Percentiles rank a stretch among this genome's conserved stretches.
phyloP scores from a whole-genome alignment of 805 yeast genomes.

The Yarrowia phangngaensis region DNA sequence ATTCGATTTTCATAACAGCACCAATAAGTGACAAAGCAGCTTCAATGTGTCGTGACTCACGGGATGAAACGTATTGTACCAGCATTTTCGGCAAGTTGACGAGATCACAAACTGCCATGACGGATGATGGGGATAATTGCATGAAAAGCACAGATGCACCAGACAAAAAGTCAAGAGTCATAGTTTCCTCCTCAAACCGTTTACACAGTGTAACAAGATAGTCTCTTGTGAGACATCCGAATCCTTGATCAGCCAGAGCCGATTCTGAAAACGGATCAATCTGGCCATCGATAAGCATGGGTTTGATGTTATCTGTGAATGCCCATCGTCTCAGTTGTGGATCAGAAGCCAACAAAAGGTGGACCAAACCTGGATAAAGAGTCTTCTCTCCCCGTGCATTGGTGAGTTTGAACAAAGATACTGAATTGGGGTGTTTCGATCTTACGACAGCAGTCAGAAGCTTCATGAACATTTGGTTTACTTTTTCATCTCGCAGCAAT shows the following conservation, averaged over 20 bases:
- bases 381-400: not conserved
- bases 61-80: not conserved
- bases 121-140: slow-evolving; percentile 1
- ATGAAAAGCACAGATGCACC: slow-evolving; percentile 10
- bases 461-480: slow-evolving; percentile 4
- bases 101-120: slow-evolving; percentile 8
- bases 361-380: slow-evolving; percentile 7
- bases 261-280: slow-evolving; percentile 14
- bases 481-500: not conserved
- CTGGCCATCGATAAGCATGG: slow-evolving; percentile 1
- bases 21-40: slow-evolving; percentile 13
- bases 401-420: slow-evolving; percentile 1
- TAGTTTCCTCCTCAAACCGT: slow-evolving; percentile 2
- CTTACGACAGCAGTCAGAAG: not conserved
- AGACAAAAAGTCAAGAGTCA: slow-evolving; percentile 14
- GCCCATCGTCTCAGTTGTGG: slow-evolving; percentile 13
- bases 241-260: not conserved
- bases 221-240: slow-evolving; percentile 1
- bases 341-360: slow-evolving; percentile 7
- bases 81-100: slow-evolving; percentile 21
- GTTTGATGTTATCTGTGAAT: slow-evolving; percentile 11
- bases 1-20: slow-evolving; percentile 11
- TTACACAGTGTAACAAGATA: slow-evolving; percentile 2
- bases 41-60: not conserved
- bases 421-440: slow-evolving; percentile 6